Conservation (phyloP, 176 grass and related monocot genomes). For the Lolium perenne region DNA sequence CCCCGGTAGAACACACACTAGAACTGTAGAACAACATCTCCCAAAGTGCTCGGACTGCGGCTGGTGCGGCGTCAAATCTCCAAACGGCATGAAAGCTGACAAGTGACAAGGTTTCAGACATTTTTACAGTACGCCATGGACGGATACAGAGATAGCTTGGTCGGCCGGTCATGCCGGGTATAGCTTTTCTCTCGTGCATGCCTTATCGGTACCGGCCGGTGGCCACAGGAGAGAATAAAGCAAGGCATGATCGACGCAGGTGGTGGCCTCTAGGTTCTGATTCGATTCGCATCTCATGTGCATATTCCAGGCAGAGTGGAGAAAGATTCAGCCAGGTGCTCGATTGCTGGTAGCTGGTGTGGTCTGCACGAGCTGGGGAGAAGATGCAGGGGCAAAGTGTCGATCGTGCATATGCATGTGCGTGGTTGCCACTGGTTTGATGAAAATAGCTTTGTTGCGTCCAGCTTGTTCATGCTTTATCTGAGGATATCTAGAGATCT, state of each 20-base stretch:
- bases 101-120: conserved; percentile 27
- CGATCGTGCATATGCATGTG: no score
- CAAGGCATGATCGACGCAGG: not conserved
- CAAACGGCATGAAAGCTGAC: conserved; percentile 2
- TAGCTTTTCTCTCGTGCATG: not conserved
- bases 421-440: no score
- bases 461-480: no score
- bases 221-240: conserved; percentile 11
- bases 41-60: not conserved
- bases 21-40: not conserved
- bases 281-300: conserved; percentile 33
- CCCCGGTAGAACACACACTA: no score
- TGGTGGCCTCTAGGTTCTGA: not conserved
- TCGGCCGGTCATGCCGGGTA: not conserved
- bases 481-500: no score
- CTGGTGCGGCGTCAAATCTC: not conserved
- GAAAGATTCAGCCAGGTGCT: conserved; percentile 42
- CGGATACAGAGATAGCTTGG: not conserved
- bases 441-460: no score
- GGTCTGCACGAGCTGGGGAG: not conserved
- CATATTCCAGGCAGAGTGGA: not conserved
- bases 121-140: not conserved
- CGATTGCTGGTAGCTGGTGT: conserved; percentile 17
- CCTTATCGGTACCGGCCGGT: not conserved
- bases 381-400: no score